A percentile compares a stretch with the other conserved stretches of the same genome.
Conservation (phyloP, 192 early-diverging fungal genomes). For the Backusella westeae region DNA sequence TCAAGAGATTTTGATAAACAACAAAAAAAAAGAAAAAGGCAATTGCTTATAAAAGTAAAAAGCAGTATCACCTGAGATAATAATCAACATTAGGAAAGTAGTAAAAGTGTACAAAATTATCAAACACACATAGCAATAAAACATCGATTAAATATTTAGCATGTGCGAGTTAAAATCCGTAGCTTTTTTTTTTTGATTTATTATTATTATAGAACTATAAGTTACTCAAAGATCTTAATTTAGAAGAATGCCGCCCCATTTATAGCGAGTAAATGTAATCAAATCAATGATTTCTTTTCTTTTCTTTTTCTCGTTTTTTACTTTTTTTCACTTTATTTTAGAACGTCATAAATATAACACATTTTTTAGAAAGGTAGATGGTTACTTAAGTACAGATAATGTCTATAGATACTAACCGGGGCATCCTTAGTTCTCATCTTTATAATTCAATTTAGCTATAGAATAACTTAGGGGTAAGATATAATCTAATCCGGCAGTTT, state of each 20-base stretch:
- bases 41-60: neutral
- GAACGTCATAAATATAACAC: neutral
- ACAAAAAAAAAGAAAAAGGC: neutral
- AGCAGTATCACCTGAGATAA: neutral
- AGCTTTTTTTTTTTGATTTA: neutral
- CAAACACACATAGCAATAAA: neutral
- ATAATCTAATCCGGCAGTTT: neutral
- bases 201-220: neutral
- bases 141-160: neutral
- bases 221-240: constrained; percentile 4
- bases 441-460: neutral
- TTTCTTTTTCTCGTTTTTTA: neutral
- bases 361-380: neutral
- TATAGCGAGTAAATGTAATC: neutral
- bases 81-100: neutral
- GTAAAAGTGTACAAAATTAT: constrained; percentile 3
- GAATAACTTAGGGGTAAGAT: neutral
- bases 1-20: neutral
- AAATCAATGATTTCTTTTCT: constrained; percentile 2
- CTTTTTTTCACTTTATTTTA: neutral
- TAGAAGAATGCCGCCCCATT: neutral
- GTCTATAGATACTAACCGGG: neutral
- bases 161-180: neutral
- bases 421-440: neutral
- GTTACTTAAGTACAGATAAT: neutral